Base-by-base conservation (phyloP, 1,284 basidiomycete genomes). In the Trametes hirsuta region DNA sequence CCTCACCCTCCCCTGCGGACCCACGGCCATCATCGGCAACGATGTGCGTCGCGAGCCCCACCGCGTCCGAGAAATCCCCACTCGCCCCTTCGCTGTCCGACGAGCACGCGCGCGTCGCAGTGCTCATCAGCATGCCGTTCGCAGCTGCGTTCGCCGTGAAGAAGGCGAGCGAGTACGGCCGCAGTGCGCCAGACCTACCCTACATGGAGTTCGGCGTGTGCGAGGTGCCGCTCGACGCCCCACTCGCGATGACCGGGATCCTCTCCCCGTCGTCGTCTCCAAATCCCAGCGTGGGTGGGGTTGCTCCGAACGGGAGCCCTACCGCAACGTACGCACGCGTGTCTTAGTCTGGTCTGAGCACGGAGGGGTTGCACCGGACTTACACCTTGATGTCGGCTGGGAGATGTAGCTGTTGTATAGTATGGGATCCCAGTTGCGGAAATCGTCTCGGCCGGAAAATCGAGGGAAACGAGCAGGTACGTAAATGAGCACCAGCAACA, bases 41-140 rank as follows among this genome's bases (percentile, higher is more conserved):
- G 18, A 58, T 51, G 57, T 55, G 47, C 48, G 48, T 48, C 30
- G 44, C 51, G 53, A 58, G 48, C 53, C 59, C 48, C 21, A 49
- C 40, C 48, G 44, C 37, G n/a, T 42, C 53, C n/a, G 54, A 42
- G 53, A 61, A 50, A 36, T 47, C 53, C 34, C 41, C 59, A 36
- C 42, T 39, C 15, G 55, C 63, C 15, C 53, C 59, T 2, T 35
- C 53, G 14, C 56, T 59, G 10, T 35, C 49, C 4, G 59, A 51
- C 35, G 58, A 63, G 42, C 46, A 21, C 49, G 62, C 65, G 34
- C 55, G 61, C 47, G 55, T 69, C 36, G 57, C 60, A 3, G 59
- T 67, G 49, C 57, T 69, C n/a, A 63, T 69, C 53, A 59, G 57
- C 25, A 69, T 69, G 68, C 68, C 68, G 11, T 63, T 56, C 40